Conservation (phyloP, 2,329 filamentous ascomycete species). For the Aspergillus pseudoterreus region DNA sequence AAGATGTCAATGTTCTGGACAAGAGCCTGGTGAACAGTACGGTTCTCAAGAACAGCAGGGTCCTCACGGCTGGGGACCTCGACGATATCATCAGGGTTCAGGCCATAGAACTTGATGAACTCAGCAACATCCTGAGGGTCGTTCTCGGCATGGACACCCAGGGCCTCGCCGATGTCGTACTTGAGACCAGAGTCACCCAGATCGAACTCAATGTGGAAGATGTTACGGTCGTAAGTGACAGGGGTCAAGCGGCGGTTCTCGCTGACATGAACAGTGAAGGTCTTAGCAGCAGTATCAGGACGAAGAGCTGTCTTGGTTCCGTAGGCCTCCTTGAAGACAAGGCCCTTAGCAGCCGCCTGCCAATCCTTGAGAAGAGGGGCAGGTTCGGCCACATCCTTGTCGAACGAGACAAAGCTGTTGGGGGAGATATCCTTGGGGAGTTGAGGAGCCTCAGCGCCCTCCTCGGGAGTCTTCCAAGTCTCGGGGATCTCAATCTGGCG, state of each 20-base stretch:
- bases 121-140: constrained; percentile 71
- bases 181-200: constrained; percentile 85
- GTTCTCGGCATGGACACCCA: constrained; percentile 95
- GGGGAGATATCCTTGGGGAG: constrained; percentile 64
- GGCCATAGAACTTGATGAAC: constrained; percentile 87
- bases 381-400: constrained; percentile 69
- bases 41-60: constrained; percentile 68
- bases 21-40: constrained; percentile 89
- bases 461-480: constrained; percentile 70
- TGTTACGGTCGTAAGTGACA: constrained; percentile 87
- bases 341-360: constrained; percentile 78
- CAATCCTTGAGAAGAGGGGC: constrained; percentile 68
- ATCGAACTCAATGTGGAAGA: constrained; percentile 99
- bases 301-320: constrained; percentile 69
- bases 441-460: constrained; percentile 32
- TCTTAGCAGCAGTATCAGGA: constrained; percentile 83
- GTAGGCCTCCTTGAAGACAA: constrained; percentile 94
- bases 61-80: constrained; percentile 86
- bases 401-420: constrained; percentile 79
- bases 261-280: constrained; percentile 81
- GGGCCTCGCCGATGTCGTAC: constrained; percentile 95
- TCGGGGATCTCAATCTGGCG: constrained; percentile 72
- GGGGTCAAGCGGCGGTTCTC: constrained; percentile 94
- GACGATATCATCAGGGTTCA: constrained; percentile 79
- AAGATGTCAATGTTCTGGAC: constrained; percentile 95